Evolutionary conservation across 139 green algal species (phyloP).

Genomic region (Mesostigma viride): DNA sequence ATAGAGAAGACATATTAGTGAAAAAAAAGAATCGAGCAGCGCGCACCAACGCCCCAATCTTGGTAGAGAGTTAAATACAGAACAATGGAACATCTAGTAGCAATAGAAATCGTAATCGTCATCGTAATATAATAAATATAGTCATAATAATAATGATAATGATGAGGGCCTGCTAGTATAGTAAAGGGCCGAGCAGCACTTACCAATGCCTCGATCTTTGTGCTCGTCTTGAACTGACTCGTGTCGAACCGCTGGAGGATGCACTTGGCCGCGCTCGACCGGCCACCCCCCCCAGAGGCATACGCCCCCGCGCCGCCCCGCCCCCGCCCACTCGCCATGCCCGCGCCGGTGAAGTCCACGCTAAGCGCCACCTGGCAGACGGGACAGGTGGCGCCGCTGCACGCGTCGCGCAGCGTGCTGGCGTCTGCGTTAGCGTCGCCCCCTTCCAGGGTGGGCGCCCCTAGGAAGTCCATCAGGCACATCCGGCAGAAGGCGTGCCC

Average conservation of each 20-base stretch:
- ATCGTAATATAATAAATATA: no score
- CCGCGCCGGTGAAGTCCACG: slow-evolving; percentile 50
- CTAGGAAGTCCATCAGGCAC: slow-evolving; percentile 57
- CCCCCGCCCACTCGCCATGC: background rate
- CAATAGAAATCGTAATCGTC: no score
- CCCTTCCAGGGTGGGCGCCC: background rate
- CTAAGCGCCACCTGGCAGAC: slow-evolving; percentile 56
- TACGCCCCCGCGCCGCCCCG: background rate
- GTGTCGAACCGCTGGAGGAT: slow-evolving; percentile 65
- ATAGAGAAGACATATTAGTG: no score
- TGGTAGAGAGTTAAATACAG: no score
- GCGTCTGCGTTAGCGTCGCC: background rate
- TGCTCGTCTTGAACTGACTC: slow-evolving; percentile 65
- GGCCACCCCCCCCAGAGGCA: background rate
- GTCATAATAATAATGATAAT: no score
- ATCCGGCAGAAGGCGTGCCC: slow-evolving; percentile 67
- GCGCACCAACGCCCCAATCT: no score
- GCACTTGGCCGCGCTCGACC: slow-evolving; percentile 20
- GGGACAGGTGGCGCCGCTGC: slow-evolving; percentile 47
- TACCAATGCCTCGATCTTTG: slow-evolving; percentile 80
- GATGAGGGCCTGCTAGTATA: no score
- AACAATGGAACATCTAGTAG: no score
- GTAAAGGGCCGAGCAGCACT: no score
- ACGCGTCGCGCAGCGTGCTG: background rate
- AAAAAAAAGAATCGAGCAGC: no score